These are phyloP conservation scores for Cyberlindnera xishuangbannaensis DNA, from an alignment of 805 yeast genomes.

Conservation along the genomic window DNA sequence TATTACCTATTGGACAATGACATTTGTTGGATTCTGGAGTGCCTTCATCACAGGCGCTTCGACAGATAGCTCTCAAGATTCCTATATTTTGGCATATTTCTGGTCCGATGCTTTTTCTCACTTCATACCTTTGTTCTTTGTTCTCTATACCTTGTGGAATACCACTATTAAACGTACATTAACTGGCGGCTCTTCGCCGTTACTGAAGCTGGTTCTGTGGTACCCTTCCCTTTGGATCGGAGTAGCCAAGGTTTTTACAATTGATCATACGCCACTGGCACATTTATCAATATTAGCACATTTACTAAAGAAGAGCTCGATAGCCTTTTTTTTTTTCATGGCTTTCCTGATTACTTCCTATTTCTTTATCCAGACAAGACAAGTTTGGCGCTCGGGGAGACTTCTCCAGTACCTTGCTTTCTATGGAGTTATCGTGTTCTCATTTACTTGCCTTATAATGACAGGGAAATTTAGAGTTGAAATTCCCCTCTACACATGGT, in stretches of 20 bases:
- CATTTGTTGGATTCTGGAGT: slow-evolving; percentile 78
- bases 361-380: slow-evolving; percentile 67
- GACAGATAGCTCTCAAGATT: slow-evolving; percentile 45
- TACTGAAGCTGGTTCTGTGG: slow-evolving; percentile 46
- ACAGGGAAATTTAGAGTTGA: slow-evolving; percentile 70
- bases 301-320: slow-evolving; percentile 69
- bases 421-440: slow-evolving; percentile 42
- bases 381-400: slow-evolving; percentile 73
- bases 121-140: slow-evolving; percentile 67
- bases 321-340: slow-evolving; percentile 53
- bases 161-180: slow-evolving; percentile 48
- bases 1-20: slow-evolving; percentile 59
- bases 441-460: slow-evolving; percentile 38
- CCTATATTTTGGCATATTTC: slow-evolving; percentile 51
- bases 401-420: slow-evolving; percentile 52
- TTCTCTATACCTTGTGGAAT: slow-evolving; percentile 65
- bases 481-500: slow-evolving; percentile 78
- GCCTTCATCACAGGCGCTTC: slow-evolving; percentile 64
- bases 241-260: slow-evolving; percentile 76
- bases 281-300: slow-evolving; percentile 70
- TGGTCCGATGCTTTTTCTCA: slow-evolving; percentile 69
- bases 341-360: slow-evolving; percentile 41
- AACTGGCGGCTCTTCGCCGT: slow-evolving; percentile 35
- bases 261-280: slow-evolving; percentile 85
- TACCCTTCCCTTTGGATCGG: slow-evolving; percentile 83